These are phyloP conservation scores for Lactarius hatsudake DNA, from an alignment of 768 basidiomycete genomes.

Conservation along the genomic window DNA sequence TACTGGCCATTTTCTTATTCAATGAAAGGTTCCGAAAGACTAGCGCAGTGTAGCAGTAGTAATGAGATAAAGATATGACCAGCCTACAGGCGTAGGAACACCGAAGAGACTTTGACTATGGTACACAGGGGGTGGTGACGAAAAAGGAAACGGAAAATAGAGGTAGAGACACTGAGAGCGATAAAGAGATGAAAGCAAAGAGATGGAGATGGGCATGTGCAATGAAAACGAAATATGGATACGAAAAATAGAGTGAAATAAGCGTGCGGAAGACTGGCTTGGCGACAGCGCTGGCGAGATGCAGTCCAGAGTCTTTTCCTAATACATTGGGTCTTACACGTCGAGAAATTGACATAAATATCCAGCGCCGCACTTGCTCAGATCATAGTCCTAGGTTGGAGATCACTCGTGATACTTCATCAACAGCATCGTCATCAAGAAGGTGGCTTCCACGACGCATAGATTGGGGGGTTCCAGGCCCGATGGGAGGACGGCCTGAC, in stretches of 20 bases:
- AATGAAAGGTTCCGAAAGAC: constrained; percentile 12
- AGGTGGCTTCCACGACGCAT: constrained; percentile 33
- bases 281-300: constrained; percentile 16
- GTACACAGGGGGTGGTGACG: constrained; percentile 31
- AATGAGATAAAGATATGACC: constrained; percentile 56
- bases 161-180: constrained; percentile 10
- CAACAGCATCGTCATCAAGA: constrained; percentile 56
- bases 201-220: constrained; percentile 9
- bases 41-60: constrained; percentile 26
- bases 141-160: constrained; percentile 12
- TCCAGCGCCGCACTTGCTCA: constrained; percentile 4
- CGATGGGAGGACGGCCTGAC: constrained; percentile 38
- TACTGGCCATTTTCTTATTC: constrained; percentile 23
- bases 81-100: constrained; percentile 53
- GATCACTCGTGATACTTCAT: constrained; percentile 75
- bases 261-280: constrained; percentile 13
- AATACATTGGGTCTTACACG: constrained; percentile 26
- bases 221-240: constrained; percentile 23
- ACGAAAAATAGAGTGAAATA: constrained; percentile 24
- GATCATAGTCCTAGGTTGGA: constrained; percentile 45
- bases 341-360: constrained; percentile 23
- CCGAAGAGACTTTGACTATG: constrained; percentile 39
- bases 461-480: constrained; percentile 30
- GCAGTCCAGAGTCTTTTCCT: constrained; percentile 29
- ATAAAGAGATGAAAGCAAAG: constrained; percentile 27